A percentile compares a stretch with the other conserved stretches of the same genome.
Conservation (phyloP, 2,329 filamentous ascomycete species). For the Orbilia javanica region DNA sequence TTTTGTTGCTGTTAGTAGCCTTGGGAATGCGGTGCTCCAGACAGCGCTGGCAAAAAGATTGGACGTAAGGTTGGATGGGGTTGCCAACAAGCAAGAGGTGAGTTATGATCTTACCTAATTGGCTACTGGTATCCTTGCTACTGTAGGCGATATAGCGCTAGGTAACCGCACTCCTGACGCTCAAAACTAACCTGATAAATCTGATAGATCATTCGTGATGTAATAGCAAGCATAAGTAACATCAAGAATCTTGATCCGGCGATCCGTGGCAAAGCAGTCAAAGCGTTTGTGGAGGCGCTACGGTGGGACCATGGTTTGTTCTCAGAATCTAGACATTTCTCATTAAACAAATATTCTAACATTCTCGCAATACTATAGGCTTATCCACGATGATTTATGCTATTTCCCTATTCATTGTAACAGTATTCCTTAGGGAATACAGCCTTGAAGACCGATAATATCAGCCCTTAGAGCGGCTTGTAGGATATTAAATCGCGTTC, state of each 20-base stretch:
- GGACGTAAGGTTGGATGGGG: conserved; percentile 17
- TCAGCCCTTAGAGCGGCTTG: not conserved
- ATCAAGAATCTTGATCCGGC: conserved; percentile 9
- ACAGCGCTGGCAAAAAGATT: conserved; percentile 26
- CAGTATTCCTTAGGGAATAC: conserved; percentile 43
- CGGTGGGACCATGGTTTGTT: conserved; percentile 46
- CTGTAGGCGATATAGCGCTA: no score
- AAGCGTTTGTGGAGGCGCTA: conserved; percentile 50
- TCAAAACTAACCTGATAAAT: not conserved
- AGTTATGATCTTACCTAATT: not conserved
- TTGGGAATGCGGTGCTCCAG: conserved; percentile 53
- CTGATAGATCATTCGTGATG: conserved; percentile 43
- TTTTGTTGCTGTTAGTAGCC: conserved; percentile 36
- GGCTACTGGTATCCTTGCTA: no score
- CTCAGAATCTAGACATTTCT: no score
- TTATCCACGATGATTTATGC: conserved; percentile 34
- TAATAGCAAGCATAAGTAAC: conserved; percentile 43
- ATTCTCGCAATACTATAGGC: not conserved
- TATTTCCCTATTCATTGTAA: conserved; percentile 30
- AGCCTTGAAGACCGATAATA: conserved; percentile 37
- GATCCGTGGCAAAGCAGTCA: conserved; percentile 36
- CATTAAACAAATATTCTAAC: not conserved
- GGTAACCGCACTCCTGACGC: no score
- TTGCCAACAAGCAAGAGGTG: conserved; percentile 32
- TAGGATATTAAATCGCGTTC: not conserved